Conservation (phyloP, 352 stramenopile genomes). For the Halophytophthora polymorphica region DNA sequence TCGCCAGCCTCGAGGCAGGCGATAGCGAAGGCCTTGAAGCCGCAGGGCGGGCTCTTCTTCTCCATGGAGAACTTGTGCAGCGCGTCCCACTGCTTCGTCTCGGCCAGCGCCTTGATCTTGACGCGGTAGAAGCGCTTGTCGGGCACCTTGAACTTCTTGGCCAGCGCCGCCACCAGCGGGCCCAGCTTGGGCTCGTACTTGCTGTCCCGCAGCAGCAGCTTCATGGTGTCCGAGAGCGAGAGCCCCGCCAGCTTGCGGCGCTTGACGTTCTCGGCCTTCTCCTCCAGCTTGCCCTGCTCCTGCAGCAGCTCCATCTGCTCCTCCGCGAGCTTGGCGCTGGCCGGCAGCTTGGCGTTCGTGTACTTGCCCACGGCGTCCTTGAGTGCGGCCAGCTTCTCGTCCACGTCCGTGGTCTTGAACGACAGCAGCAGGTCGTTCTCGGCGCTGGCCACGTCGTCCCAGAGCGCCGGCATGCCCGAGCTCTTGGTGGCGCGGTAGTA, state of each 20-base stretch:
- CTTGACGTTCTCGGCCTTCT: conserved; percentile 79
- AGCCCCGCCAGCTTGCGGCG: conserved; percentile 77
- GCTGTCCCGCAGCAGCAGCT: conserved; percentile 68
- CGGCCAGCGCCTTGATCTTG: conserved; percentile 86
- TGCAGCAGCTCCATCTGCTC: conserved; percentile 88
- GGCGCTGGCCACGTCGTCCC: conserved; percentile 58
- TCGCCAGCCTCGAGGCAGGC: conserved; percentile 74
- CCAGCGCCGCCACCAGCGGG: conserved; percentile 54
- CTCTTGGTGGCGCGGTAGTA: conserved; percentile 81
- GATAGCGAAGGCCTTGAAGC: conserved; percentile 83
- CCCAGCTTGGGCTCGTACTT: conserved; percentile 84
- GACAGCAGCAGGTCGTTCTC: conserved; percentile 75
- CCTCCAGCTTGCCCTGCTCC: conserved; percentile 81
- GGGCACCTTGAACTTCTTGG: conserved; percentile 89
- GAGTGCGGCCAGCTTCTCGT: conserved; percentile 61
- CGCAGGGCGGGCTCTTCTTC: conserved; percentile 82
- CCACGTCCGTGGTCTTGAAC: conserved; percentile 56
- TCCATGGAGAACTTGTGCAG: conserved; percentile 86
- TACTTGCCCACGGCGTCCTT: conserved; percentile 69
- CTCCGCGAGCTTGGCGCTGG: conserved; percentile 67
- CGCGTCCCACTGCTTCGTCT: conserved; percentile 84
- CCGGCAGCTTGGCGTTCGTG: conserved; percentile 63
- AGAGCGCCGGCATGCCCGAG: conserved; percentile 52
- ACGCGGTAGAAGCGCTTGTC: conserved; percentile 91
- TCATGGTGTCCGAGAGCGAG: conserved; percentile 86